Evolutionary conservation across 257 asterid genomes (phyloP).

Genomic region (Misopates orontium): DNA sequence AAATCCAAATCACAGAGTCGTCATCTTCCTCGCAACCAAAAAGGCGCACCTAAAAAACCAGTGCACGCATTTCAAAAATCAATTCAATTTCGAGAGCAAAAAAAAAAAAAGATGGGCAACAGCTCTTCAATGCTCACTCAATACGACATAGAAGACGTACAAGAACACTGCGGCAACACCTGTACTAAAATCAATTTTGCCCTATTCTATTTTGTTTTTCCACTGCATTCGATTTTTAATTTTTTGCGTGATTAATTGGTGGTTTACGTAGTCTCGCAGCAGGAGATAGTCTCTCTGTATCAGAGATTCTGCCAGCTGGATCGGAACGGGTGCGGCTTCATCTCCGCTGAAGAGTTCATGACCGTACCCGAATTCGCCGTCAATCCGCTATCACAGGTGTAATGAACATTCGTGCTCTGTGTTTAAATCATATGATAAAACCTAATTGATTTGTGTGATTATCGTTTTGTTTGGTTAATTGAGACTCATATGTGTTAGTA

Average conservation of each 20-base stretch:
- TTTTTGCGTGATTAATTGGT: neutral
- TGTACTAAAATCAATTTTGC: slow-evolving; percentile 34
- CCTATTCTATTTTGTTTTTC: neutral
- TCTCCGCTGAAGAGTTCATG: slow-evolving; percentile 59
- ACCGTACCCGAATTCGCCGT: slow-evolving; percentile 61
- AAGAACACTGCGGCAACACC: slow-evolving; percentile 58
- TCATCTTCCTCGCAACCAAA: neutral
- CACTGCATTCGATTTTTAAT: neutral
- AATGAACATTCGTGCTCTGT: no score
- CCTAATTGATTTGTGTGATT: no score
- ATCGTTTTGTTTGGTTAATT: no score
- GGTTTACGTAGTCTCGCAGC: slow-evolving; percentile 50
- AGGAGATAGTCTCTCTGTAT: slow-evolving; percentile 59
- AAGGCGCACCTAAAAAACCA: no score
- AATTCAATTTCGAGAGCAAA: neutral
- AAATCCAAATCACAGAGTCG: slow-evolving; percentile 15
- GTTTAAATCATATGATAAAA: no score
- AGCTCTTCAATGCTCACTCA: slow-evolving; percentile 69
- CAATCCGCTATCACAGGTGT: slow-evolving; percentile 65
- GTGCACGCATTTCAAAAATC: no score
- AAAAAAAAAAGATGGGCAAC: slow-evolving; percentile 67
- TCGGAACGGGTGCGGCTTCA: slow-evolving; percentile 52
- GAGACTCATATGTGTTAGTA: no score
- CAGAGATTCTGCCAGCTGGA: slow-evolving; percentile 64
- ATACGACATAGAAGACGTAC: slow-evolving; percentile 71